These are phyloP conservation scores for Chenopodium berlandieri DNA, from an alignment of 148 eudicot genomes.

Conservation along the genomic window DNA sequence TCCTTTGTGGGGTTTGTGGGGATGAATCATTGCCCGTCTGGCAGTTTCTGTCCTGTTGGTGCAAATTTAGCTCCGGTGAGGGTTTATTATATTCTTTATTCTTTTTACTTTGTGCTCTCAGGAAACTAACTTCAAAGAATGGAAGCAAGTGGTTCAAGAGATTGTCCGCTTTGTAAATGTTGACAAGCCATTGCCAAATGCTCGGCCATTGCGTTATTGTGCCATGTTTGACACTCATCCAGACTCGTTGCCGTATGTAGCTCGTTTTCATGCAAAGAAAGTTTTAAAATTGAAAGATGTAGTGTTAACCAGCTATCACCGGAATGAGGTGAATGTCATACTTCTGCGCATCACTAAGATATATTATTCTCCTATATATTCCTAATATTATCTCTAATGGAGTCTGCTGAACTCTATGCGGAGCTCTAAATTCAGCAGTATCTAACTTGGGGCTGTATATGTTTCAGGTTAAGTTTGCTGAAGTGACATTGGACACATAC, in stretches of 20 bases:
- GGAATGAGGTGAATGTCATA: slow-evolving; percentile 65
- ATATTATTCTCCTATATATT: too few relatives aligned
- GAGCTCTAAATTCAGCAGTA: neutral
- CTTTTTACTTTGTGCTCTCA: slow-evolving; percentile 24
- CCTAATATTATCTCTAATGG: neutral
- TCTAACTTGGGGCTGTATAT: slow-evolving; percentile 16
- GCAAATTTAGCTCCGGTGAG: neutral
- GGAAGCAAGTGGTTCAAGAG: slow-evolving; percentile 92
- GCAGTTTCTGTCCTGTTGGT: neutral
- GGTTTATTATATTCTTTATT: neutral
- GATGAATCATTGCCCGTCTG: neutral
- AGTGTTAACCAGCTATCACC: slow-evolving; percentile 80
- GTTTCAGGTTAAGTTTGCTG: slow-evolving; percentile 92
- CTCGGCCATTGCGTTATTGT: slow-evolving; percentile 79
- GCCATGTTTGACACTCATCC: slow-evolving; percentile 70
- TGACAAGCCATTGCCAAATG: slow-evolving; percentile 42
- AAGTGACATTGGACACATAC: slow-evolving; percentile 80
- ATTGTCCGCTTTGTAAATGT: slow-evolving; percentile 67
- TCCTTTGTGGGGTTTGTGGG: neutral
- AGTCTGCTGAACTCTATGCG: neutral
- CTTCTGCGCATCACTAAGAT: neutral
- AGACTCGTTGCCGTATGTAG: slow-evolving; percentile 66
- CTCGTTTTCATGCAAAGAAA: slow-evolving; percentile 93
- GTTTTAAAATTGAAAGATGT: slow-evolving; percentile 86
- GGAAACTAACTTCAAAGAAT: slow-evolving; percentile 86